Conservation (phyloP, 2,329 filamentous ascomycete genomes). For the Sarocladium brachiariae region DNA sequence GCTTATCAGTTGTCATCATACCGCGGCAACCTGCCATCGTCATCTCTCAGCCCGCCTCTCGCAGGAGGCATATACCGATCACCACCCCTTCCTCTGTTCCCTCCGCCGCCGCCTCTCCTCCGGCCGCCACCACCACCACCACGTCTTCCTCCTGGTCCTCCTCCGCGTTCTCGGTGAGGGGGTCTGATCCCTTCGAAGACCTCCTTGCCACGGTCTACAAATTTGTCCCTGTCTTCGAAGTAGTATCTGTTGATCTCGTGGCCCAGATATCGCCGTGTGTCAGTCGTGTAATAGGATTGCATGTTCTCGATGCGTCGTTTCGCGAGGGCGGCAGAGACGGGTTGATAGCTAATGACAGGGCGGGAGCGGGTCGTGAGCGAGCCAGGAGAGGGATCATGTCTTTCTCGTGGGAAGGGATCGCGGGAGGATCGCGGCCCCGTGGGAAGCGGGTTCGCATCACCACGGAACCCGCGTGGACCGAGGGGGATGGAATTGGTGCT, state of each 20-base stretch:
- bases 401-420: constrained; percentile 16
- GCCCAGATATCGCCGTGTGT: constrained; percentile 34
- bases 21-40: constrained; percentile 14
- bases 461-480: constrained; percentile 26
- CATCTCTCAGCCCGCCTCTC: constrained; percentile 10
- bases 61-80: constrained; percentile 26
- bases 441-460: constrained; percentile 16
- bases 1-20: constrained; percentile 13
- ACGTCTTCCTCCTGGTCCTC: constrained; percentile 18
- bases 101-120: constrained; percentile 19
- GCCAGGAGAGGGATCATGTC: constrained; percentile 3
- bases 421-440: constrained; percentile 34
- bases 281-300: constrained; percentile 37
- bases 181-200: constrained; percentile 59
- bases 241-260: constrained; percentile 60
- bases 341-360: constrained; percentile 40
- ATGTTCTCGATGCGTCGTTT: constrained; percentile 56
- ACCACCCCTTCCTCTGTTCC: constrained; percentile 14
- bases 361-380: constrained; percentile 28
- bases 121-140: constrained; percentile 18
- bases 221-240: constrained; percentile 58
- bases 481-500: constrained; percentile 29
- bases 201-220: constrained; percentile 68
- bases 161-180: constrained; percentile 41
- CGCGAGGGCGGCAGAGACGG: constrained; percentile 58